Percentiles rank a stretch among this genome's conserved stretches.
Conservation (phyloP, 2,329 filamentous ascomycete genomes). For the Sporothrix variecibatus region DNA sequence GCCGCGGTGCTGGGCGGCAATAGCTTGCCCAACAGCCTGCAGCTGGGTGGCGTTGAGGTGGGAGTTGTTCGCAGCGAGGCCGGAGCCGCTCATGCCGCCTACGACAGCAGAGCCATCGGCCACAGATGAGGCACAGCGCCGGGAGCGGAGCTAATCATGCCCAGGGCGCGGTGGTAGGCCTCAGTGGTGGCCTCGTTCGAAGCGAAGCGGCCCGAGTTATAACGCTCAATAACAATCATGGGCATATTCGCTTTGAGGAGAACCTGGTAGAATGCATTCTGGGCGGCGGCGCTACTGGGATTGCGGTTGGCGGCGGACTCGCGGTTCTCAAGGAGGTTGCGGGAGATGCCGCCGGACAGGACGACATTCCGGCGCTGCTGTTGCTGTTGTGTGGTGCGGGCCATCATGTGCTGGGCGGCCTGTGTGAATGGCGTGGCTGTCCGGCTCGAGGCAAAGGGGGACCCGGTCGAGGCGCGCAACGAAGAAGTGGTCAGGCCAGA, state of each 20-base stretch:
- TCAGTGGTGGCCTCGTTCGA: slow-evolving; percentile 76
- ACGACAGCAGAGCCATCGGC: slow-evolving; percentile 18
- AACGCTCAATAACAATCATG: slow-evolving; percentile 86
- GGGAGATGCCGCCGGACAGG: slow-evolving; percentile 51
- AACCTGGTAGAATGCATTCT: slow-evolving; percentile 92
- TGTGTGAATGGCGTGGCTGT: slow-evolving; percentile 25
- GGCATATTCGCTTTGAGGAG: slow-evolving; percentile 91
- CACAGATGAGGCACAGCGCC: slow-evolving; percentile 17
- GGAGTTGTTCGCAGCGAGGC: slow-evolving; percentile 38
- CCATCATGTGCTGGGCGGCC: slow-evolving; percentile 20
- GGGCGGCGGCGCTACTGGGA: slow-evolving; percentile 79
- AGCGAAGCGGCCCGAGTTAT: slow-evolving; percentile 83
- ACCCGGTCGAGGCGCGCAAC: neutral
- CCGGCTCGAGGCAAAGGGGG: slow-evolving; percentile 8
- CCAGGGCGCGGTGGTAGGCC: slow-evolving; percentile 74
- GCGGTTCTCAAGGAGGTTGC: slow-evolving; percentile 74
- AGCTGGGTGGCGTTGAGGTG: slow-evolving; percentile 60
- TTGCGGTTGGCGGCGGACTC: slow-evolving; percentile 94
- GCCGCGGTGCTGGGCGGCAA: slow-evolving; percentile 70
- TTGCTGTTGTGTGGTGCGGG: neutral
- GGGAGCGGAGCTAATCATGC: slow-evolving; percentile 40
- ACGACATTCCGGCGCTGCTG: slow-evolving; percentile 30
- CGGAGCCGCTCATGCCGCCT: slow-evolving; percentile 28
- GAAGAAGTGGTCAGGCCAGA: neutral
- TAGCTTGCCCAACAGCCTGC: slow-evolving; percentile 78